A percentile compares a stretch with the other conserved stretches of the same genome.
Conservation (phyloP, 345 rosid species). For the Clausena lansium region DNA sequence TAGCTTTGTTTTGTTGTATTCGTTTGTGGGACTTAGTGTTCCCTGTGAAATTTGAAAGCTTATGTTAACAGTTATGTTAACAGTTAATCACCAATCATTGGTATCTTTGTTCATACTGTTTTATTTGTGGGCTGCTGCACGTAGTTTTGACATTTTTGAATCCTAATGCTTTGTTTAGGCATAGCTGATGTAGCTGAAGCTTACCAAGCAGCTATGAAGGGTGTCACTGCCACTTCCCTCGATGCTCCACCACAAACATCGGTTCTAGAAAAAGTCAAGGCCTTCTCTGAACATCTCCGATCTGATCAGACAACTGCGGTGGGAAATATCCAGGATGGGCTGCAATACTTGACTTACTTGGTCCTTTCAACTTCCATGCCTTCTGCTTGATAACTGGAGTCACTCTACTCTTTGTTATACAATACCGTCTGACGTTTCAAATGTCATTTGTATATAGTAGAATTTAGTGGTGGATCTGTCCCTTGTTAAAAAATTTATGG, state of each 20-base stretch:
- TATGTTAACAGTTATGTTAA: no score
- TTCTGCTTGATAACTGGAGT: slow-evolving; percentile 39
- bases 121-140: not conserved
- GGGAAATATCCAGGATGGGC: slow-evolving; percentile 79
- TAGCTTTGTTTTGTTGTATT: not conserved
- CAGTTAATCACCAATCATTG: no score
- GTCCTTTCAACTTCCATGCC: slow-evolving; percentile 76
- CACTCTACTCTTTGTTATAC: not conserved
- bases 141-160: not conserved
- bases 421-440: not conserved
- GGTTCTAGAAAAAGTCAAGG: slow-evolving; percentile 58
- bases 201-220: slow-evolving; percentile 63
- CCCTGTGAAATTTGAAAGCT: no score
- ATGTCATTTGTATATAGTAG: slow-evolving; percentile 26
- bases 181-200: slow-evolving; percentile 89
- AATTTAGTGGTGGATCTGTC: slow-evolving; percentile 6
- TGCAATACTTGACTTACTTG: slow-evolving; percentile 61
- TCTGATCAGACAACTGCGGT: slow-evolving; percentile 53
- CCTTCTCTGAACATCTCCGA: slow-evolving; percentile 59
- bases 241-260: slow-evolving; percentile 47
- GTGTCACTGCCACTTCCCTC: slow-evolving; percentile 44
- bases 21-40: not conserved
- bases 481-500: not conserved
- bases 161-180: slow-evolving; percentile 40
- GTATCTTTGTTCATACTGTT: not conserved